These are phyloP conservation scores for Chlamydomonas eustigma DNA, from an alignment of 139 green algal genomes.

Conservation along the genomic window DNA sequence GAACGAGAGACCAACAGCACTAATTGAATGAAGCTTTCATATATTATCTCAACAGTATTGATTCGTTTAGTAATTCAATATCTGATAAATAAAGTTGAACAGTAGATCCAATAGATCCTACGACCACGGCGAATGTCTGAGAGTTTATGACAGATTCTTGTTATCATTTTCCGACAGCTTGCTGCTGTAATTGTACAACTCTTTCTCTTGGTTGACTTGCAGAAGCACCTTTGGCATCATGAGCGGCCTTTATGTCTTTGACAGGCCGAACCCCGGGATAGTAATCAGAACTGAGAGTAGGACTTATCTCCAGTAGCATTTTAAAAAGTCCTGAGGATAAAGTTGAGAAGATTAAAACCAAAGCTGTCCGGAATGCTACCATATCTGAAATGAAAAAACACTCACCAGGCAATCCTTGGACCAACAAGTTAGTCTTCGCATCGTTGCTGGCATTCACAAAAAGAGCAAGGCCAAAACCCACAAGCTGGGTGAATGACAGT, in stretches of 20 bases:
- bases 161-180: too few species aligned
- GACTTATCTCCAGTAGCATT: conserved; percentile 57
- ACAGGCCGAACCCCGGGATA: conserved; percentile 17
- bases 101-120: too few species aligned
- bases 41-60: too few species aligned
- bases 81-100: too few species aligned
- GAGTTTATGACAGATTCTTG: too few species aligned
- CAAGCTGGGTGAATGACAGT: conserved; percentile 73
- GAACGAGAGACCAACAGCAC: too few species aligned
- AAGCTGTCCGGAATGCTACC: neutral
- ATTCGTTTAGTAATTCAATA: too few species aligned
- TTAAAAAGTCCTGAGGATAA: conserved; percentile 51
- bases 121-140: too few species aligned
- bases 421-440: conserved; percentile 64
- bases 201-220: too few species aligned
- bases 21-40: too few species aligned
- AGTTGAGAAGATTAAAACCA: too few species aligned
- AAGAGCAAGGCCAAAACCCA: conserved; percentile 82
- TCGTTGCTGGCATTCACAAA: conserved; percentile 73
- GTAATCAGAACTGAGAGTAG: conserved; percentile 36
- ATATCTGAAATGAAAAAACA: conserved; percentile 12
- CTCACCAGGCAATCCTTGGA: conserved; percentile 48
- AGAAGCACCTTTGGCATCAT: neutral
- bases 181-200: too few species aligned
- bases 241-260: neutral